Conservation (phyloP, 2,329 filamentous ascomycete genomes). For the Talaromyces islandicus region DNA sequence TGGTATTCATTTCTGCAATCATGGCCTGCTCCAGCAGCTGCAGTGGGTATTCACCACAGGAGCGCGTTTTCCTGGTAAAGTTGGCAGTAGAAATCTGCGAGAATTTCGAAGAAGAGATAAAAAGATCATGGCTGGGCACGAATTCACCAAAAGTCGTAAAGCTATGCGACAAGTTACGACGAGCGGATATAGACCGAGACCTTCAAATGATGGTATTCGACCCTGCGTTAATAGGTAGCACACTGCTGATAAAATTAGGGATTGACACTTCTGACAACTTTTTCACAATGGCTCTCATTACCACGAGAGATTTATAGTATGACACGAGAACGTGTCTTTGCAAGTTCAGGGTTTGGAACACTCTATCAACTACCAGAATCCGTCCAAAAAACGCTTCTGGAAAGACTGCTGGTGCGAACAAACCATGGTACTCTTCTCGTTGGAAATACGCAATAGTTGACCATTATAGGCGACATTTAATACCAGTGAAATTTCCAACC, state of each 20-base stretch:
- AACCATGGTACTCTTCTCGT: not conserved
- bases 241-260: constrained; percentile 19
- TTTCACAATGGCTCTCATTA: constrained; percentile 18
- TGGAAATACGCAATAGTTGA: constrained; percentile 11
- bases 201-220: constrained; percentile 29
- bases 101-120: constrained; percentile 27
- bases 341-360: constrained; percentile 16
- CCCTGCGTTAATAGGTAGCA: not conserved
- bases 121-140: constrained; percentile 25
- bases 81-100: constrained; percentile 31
- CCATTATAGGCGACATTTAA: constrained; percentile 14
- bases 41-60: constrained; percentile 17
- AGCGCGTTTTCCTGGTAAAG: constrained; percentile 29
- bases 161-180: constrained; percentile 31
- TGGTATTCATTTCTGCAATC: constrained; percentile 35
- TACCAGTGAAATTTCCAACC: constrained; percentile 15
- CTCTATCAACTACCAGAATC: constrained; percentile 18
- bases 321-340: constrained; percentile 20
- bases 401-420: constrained; percentile 33
- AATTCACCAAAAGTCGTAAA: constrained; percentile 31
- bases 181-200: constrained; percentile 20
- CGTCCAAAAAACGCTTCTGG: constrained; percentile 23
- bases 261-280: constrained; percentile 23
- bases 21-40: constrained; percentile 34
- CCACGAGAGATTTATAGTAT: constrained; percentile 21